Evolutionary conservation across 176 grass and related monocot genomes (phyloP).

Genomic region (Carex pumila): DNA sequence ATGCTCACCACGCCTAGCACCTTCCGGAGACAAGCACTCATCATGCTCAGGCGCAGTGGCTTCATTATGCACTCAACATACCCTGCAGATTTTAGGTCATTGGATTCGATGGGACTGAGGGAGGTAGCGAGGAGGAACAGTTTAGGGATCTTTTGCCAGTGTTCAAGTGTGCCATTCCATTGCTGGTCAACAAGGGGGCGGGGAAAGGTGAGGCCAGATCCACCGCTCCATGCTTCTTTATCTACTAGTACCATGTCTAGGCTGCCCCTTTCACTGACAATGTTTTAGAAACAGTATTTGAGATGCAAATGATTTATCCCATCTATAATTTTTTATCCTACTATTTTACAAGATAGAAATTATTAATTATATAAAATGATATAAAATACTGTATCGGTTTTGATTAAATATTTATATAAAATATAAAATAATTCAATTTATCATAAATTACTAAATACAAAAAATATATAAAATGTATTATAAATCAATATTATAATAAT

Average conservation of each 20-base stretch:
- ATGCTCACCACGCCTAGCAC: slow-evolving; percentile 37
- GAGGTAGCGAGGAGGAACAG: slow-evolving; percentile 58
- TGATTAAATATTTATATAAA: no score
- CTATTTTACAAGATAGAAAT: no score
- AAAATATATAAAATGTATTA: no score
- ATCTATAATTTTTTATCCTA: no score
- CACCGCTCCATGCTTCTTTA: slow-evolving; percentile 61
- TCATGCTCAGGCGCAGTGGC: slow-evolving; percentile 57
- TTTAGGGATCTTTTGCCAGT: slow-evolving; percentile 39
- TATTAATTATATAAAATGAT: no score
- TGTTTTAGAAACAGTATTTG: slow-evolving; percentile 13
- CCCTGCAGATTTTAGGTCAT: slow-evolving; percentile 46
- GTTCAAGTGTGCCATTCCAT: slow-evolving; percentile 32
- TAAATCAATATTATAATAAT: no score
- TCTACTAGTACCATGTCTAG: slow-evolving; percentile 63
- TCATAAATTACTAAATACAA: no score
- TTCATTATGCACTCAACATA: slow-evolving; percentile 50
- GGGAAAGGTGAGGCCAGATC: slow-evolving; percentile 41
- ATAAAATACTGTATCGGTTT: no score
- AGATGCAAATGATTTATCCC: background rate
- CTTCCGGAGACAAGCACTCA: slow-evolving; percentile 54
- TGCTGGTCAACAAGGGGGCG: slow-evolving; percentile 29
- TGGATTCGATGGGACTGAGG: slow-evolving; percentile 25
- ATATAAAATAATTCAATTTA: no score
- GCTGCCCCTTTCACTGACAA: slow-evolving; percentile 30